These are phyloP conservation scores for Nicotiana knightiana DNA, from an alignment of 257 asterid genomes.

Conservation along the genomic window DNA sequence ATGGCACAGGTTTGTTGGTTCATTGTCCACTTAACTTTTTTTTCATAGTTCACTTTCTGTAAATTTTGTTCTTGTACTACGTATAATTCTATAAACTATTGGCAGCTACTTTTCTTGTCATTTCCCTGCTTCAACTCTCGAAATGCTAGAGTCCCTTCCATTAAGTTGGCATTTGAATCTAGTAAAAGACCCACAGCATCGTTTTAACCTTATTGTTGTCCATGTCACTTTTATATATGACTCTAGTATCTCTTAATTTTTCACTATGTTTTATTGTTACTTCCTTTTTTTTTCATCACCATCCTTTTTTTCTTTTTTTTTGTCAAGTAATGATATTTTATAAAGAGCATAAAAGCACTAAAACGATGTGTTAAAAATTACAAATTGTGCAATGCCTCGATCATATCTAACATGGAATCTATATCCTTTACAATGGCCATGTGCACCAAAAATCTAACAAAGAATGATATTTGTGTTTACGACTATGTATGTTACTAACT, in stretches of 20 bases:
- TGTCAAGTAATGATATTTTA: too few relatives aligned
- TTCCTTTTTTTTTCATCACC: neutral
- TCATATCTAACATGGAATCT: too few relatives aligned
- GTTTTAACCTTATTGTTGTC: neutral
- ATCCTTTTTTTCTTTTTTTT: too few relatives aligned
- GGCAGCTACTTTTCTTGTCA: neutral
- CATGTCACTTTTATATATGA: neutral
- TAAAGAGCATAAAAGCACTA: too few relatives aligned
- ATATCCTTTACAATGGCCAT: too few relatives aligned
- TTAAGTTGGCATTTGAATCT: neutral
- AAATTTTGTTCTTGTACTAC: neutral
- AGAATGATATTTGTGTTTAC: too few relatives aligned
- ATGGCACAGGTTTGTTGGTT: constrained; percentile 66
- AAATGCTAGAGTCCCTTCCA: neutral
- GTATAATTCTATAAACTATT: neutral
- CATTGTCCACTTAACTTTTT: neutral
- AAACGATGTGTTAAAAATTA: too few relatives aligned
- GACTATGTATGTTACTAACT: too few relatives aligned
- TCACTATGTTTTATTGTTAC: neutral
- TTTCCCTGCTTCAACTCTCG: neutral
- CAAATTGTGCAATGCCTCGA: too few relatives aligned
- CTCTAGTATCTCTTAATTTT: neutral
- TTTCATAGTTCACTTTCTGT: neutral
- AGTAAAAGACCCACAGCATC: neutral
- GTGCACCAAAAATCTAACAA: too few relatives aligned